These are phyloP conservation scores for Boehmeria nivea DNA, from an alignment of 306 rosid species.

Conservation along the genomic window DNA sequence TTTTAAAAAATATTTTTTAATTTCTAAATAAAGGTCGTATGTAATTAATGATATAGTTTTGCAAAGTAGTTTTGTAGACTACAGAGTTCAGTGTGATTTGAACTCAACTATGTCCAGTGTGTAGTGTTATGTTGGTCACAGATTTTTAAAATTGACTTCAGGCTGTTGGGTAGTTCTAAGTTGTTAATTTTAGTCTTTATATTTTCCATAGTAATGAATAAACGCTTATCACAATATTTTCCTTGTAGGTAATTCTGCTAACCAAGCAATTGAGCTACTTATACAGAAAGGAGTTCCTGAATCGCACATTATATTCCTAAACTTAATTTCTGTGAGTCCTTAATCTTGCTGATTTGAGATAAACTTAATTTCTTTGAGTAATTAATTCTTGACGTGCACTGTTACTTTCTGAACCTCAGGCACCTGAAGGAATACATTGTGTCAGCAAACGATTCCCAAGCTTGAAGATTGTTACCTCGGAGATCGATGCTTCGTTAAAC, in stretches of 20 bases:
- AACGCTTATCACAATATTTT: not conserved
- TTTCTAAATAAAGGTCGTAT: no score
- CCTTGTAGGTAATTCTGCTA: slow-evolving; percentile 83
- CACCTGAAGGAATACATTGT: slow-evolving; percentile 97
- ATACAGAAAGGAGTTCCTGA: slow-evolving; percentile 95
- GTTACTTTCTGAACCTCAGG: slow-evolving; percentile 37
- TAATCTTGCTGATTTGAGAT: slow-evolving; percentile 10
- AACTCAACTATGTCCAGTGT: no score
- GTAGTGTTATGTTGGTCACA: no score
- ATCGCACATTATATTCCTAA: slow-evolving; percentile 82
- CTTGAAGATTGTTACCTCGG: slow-evolving; percentile 89
- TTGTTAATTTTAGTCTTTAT: no score
- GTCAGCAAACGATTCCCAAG: slow-evolving; percentile 77
- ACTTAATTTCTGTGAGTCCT: slow-evolving; percentile 86
- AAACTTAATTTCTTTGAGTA: not conserved
- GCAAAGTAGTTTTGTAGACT: no score
- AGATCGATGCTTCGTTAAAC: slow-evolving; percentile 75
- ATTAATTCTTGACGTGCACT: not conserved
- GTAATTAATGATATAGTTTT: no score
- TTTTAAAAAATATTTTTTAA: no score
- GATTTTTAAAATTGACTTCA: no score
- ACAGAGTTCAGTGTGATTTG: no score
- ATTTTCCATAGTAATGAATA: no score
- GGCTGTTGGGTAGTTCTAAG: no score
- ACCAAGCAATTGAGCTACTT: slow-evolving; percentile 92